These are phyloP conservation scores for Candida ponderosae DNA, from an alignment of 805 yeast species.

Conservation along the genomic window DNA sequence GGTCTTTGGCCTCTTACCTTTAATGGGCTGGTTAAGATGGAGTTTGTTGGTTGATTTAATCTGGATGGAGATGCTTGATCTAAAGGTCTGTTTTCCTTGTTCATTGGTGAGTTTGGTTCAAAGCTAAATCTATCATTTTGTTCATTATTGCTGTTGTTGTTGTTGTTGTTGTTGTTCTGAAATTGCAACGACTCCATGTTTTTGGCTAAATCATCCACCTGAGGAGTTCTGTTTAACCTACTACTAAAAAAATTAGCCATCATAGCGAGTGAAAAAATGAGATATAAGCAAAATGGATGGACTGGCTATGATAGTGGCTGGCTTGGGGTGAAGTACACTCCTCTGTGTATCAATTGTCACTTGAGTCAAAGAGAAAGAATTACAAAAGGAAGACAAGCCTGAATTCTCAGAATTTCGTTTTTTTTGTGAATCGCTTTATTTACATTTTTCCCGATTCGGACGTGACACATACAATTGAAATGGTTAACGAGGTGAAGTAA, in stretches of 20 bases:
- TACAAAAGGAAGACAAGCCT: too few species aligned
- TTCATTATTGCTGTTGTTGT: conserved; percentile 1
- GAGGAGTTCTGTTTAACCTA: conserved; percentile 9
- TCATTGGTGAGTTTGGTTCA: conserved; percentile 29
- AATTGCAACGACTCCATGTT: conserved; percentile 21
- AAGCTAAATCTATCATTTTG: conserved; percentile 17
- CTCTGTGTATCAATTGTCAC: too few species aligned
- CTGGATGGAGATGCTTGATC: conserved; percentile 18
- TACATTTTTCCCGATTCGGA: conserved; percentile 16
- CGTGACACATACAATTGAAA: not conserved
- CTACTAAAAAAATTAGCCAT: conserved; percentile 21
- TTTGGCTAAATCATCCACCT: conserved; percentile 18
- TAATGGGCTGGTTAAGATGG: conserved; percentile 1
- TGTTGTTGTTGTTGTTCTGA: conserved; percentile 4
- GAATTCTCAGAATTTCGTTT: too few species aligned
- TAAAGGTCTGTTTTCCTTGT: conserved; percentile 32
- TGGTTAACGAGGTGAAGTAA: too few species aligned
- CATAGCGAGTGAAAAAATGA: conserved; percentile 7
- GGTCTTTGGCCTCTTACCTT: conserved; percentile 8
- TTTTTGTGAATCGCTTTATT: conserved; percentile 5
- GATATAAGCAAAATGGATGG: not conserved
- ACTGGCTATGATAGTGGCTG: too few species aligned
- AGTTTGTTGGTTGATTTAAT: conserved; percentile 8
- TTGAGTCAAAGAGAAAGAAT: too few species aligned
- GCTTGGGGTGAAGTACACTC: too few species aligned